phyloP scores from a whole-genome alignment of 352 stramenopile species.

The Globisporangium yorkense region DNA sequence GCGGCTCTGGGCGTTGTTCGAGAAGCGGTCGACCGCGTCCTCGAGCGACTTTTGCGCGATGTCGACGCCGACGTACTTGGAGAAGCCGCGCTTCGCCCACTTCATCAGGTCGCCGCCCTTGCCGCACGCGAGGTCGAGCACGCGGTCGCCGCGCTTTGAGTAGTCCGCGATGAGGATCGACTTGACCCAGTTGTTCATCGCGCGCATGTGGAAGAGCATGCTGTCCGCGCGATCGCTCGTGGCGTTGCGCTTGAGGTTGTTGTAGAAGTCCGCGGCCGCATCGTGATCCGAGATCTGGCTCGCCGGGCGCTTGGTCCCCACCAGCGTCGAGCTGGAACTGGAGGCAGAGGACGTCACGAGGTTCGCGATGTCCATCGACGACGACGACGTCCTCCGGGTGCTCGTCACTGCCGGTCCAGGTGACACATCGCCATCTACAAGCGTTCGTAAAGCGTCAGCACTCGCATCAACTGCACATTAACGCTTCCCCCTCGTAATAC shows the following conservation, averaged over 20 bases:
- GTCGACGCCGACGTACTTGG: conserved; percentile 96
- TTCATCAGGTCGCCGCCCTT: conserved; percentile 98
- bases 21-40: conserved; percentile 88
- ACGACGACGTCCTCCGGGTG: conserved; percentile 7
- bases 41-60: conserved; percentile 96
- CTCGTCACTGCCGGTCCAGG: conserved; percentile 2
- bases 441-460: neutral
- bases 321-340: conserved; percentile 3
- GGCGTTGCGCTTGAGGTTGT: conserved; percentile 68
- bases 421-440: conserved; percentile 13
- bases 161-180: conserved; percentile 92
- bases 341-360: conserved; percentile 32
- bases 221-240: conserved; percentile 81
- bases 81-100: conserved; percentile 90
- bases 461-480: neutral
- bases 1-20: conserved; percentile 55
- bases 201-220: conserved; percentile 95
- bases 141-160: conserved; percentile 71
- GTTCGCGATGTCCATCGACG: conserved; percentile 54
- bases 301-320: conserved; percentile 40
- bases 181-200: conserved; percentile 99
- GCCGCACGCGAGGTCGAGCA: conserved; percentile 97
- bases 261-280: conserved; percentile 78
- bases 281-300: conserved; percentile 58
- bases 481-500: neutral